Conservation (phyloP, 2,329 filamentous ascomycete species). For the Thielaviopsis ethacetica region DNA sequence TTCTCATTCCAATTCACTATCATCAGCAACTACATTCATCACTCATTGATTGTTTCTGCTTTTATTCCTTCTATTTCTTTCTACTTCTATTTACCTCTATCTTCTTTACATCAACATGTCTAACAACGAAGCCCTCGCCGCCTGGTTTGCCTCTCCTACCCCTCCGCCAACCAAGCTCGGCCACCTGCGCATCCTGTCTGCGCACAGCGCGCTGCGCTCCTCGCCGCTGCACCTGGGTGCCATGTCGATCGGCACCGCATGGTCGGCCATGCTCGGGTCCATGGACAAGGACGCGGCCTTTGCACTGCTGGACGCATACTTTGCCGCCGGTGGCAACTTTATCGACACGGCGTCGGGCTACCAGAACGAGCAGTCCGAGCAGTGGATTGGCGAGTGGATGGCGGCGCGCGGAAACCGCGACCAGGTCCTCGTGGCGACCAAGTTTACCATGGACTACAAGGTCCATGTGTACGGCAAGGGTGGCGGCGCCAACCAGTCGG, state of each 20-base stretch:
- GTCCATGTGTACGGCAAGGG: constrained; percentile 22
- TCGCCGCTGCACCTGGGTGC: constrained; percentile 36
- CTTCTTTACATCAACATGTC: no score
- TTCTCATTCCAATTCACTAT: no score
- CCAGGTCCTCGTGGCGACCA: constrained; percentile 37
- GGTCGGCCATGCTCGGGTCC: constrained; percentile 30
- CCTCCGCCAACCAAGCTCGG: constrained; percentile 31
- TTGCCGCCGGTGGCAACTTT: constrained; percentile 45
- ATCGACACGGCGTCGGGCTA: constrained; percentile 49
- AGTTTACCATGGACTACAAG: constrained; percentile 35
- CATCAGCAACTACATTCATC: no score
- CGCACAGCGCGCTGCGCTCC: constrained; percentile 32
- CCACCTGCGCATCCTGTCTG: constrained; percentile 33
- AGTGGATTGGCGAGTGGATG: constrained; percentile 43
- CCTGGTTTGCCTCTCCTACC: constrained; percentile 16
- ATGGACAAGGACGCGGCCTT: constrained; percentile 38
- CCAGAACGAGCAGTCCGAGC: constrained; percentile 39
- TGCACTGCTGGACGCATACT: constrained; percentile 40
- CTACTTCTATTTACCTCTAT: no score
- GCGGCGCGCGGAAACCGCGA: constrained; percentile 31
- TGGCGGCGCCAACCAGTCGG: constrained; percentile 24
- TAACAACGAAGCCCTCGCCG: no score
- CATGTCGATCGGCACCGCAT: constrained; percentile 34
- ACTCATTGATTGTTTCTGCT: no score
- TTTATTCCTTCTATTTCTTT: no score